A percentile compares a stretch with the other conserved stretches of the same genome.
Evolutionary conservation across 768 basidiomycete genomes (phyloP).

Genomic region (Amanita inopinata): DNA sequence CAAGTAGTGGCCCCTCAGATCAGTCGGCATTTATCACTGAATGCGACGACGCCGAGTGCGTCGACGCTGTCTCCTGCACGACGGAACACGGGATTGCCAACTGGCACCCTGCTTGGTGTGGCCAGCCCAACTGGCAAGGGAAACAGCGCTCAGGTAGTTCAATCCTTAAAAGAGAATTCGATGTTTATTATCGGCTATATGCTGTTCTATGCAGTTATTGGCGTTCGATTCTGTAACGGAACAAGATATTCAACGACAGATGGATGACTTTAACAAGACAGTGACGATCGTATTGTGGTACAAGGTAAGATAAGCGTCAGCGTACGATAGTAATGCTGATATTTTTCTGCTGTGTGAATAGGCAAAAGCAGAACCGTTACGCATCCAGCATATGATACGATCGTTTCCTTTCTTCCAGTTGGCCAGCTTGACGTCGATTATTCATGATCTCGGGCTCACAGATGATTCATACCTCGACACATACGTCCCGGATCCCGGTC

Average conservation of each 20-base stretch:
- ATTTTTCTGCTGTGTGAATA: slow-evolving; percentile 17
- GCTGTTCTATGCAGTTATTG: neutral
- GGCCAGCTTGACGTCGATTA: slow-evolving; percentile 39
- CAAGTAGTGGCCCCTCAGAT: slow-evolving; percentile 1
- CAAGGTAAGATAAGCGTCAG: slow-evolving; percentile 30
- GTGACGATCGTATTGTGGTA: slow-evolving; percentile 66
- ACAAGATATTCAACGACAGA: slow-evolving; percentile 28
- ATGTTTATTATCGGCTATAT: neutral
- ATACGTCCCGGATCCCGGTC: slow-evolving; percentile 39
- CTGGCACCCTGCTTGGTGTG: neutral
- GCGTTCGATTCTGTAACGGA: slow-evolving; percentile 6
- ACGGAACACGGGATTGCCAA: neutral
- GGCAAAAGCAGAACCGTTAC: slow-evolving; percentile 45
- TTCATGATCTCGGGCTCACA: slow-evolving; percentile 44
- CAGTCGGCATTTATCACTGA: neutral
- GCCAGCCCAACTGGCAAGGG: neutral
- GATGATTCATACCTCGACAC: slow-evolving; percentile 49
- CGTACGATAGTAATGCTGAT: neutral
- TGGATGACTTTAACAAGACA: slow-evolving; percentile 39
- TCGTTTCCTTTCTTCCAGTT: slow-evolving; percentile 62
- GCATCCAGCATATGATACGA: slow-evolving; percentile 45
- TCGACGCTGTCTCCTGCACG: neutral
- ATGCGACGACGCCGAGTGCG: neutral
- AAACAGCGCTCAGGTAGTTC: neutral
- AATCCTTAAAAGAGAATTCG: too few species aligned